Evolutionary conservation across 495 filamentous ascomycete species (phyloP).

Genomic region (Penicillium turbatum): DNA sequence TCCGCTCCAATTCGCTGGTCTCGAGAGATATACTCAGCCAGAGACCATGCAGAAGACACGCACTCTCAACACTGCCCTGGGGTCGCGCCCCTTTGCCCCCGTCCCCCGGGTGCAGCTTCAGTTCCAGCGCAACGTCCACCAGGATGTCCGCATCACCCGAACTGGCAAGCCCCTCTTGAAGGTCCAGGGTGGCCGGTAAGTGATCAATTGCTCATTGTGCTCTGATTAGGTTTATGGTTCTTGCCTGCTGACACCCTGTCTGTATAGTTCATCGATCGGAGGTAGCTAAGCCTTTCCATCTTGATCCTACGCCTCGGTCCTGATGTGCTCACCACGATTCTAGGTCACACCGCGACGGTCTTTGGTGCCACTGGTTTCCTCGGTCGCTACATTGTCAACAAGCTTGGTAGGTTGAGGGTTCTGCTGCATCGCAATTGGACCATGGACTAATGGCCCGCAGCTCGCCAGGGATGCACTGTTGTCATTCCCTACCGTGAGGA

Average conservation of each 20-base stretch:
- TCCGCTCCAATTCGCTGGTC: conserved; percentile 33
- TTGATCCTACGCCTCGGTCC: conserved; percentile 13
- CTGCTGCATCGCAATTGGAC: conserved; percentile 8
- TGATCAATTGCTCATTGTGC: conserved; percentile 27
- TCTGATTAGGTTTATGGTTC: neutral
- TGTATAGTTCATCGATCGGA: conserved; percentile 71
- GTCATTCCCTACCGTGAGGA: conserved; percentile 94
- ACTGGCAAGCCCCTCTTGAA: conserved; percentile 85
- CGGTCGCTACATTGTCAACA: conserved; percentile 95
- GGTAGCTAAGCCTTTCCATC: conserved; percentile 50
- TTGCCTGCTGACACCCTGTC: conserved; percentile 23
- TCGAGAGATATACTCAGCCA: conserved; percentile 28
- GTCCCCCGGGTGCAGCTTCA: conserved; percentile 42
- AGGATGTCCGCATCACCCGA: conserved; percentile 78
- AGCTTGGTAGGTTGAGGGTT: conserved; percentile 62
- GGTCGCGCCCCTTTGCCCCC: conserved; percentile 40
- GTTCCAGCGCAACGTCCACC: conserved; percentile 55
- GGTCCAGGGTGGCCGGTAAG: conserved; percentile 77
- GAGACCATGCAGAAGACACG: conserved; percentile 52
- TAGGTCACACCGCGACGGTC: conserved; percentile 93
- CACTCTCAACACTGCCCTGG: conserved; percentile 44
- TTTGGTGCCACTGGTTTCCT: conserved; percentile 97
- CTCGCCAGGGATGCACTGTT: conserved; percentile 86
- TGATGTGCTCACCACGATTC: conserved; percentile 24
- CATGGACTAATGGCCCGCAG: conserved; percentile 49